Base-by-base conservation (phyloP, 768 basidiomycete genomes). In the Lenzites betulinus region DNA sequence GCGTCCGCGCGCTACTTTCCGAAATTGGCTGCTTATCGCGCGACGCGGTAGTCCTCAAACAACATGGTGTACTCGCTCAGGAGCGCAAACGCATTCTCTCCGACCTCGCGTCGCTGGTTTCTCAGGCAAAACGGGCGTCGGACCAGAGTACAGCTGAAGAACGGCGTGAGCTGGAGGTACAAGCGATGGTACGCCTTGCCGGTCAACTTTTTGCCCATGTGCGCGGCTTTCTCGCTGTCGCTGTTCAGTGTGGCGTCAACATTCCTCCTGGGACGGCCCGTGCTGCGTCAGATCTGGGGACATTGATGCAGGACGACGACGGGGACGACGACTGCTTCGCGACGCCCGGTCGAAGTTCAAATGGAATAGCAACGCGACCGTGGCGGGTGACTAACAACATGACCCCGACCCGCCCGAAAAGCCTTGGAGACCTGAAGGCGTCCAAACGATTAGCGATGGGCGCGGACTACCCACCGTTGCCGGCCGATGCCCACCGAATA, bases 1-100 rank as follows among this genome's bases (percentile, higher is more conserved):
- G 92, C 54, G 93, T 98, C 48, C 89, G 95, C 33, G 85, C 88
- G 28, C 89, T 96, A 18, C 82, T 99, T 44, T 84, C 87, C 28
- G 83, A 89, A 12, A 87, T 93, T 16, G 90, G 90, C 59, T 95
- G 93, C 56, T 80, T 97, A 23, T 85, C 87, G 41, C 88, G 92
- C 46, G 93, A 96, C 64, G 89, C 93, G 1, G 80, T 82, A 0
- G 75, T 90, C 22, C 81, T 99, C 20, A 83, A 81, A 64, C 79
- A 77, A 47, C 86, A 85, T 66, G 83, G 89, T 0, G 60, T 78
- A 3, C 80, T 99, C 38, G 85, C 85, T 3, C 81, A 86, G 56
- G 90, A 93, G 68, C 86, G 96, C 43, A 91, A 92, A 69, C 81
- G 85, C 38, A 88, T 99, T 54, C 76, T 98, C 26, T 84, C 88